Evolutionary conservation across 768 basidiomycete genomes (phyloP), one percentile per base, ranked within the genome.

Genomic region (Coprinopsis strossmayeri): DNA sequence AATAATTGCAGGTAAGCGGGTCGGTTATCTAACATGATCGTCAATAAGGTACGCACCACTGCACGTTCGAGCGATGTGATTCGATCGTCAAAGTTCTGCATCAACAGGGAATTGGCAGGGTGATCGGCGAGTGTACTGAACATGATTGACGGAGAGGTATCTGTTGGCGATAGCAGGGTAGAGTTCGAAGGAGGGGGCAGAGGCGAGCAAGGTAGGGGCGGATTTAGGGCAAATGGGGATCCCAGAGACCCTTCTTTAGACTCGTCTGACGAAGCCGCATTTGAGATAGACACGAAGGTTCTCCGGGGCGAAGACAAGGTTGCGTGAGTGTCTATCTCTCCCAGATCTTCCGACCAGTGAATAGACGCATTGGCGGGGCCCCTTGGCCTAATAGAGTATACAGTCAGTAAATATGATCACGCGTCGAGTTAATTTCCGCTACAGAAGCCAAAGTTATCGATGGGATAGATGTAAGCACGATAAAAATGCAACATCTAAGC

Each of bases 21-120:
- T 55, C 39, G 48, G 28, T 23, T 11, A 34, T 40, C 30, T 40
- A 32, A 51, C 35, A 46, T 46, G 41, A 34, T 30, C 15, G 39
- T n/a, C 28, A 23, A 48, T 42, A 15, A 43, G 39, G 34, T 35
- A 56, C 64, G 43, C 45, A 65, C 64, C 17, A 65, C 49, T 38
- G 58, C 46, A 3, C 55, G 59, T 40, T 65, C 64, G 23, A 65
- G 61, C 10, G 54, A 53, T 20, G 59, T 56, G 23, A 65, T 64
- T 45, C 56, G 60, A 48, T 64, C 61, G 15, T 61, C 52, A 45
- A 53, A 58, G 41, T 48, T 55, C 23, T 42, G 40, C 21, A 56
- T 21, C 39, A 53, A 43, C 27, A 39, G 37, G 26, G 56, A 49
- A 5, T 37, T n/a, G 50, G 26, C n/a, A 47, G 20, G 2, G 53